Evolutionary conservation across 2,329 filamentous ascomycete genomes (phyloP), one percentile per base, ranked within the genome.

Genomic region (Chaetomiaceae sp.): DNA sequence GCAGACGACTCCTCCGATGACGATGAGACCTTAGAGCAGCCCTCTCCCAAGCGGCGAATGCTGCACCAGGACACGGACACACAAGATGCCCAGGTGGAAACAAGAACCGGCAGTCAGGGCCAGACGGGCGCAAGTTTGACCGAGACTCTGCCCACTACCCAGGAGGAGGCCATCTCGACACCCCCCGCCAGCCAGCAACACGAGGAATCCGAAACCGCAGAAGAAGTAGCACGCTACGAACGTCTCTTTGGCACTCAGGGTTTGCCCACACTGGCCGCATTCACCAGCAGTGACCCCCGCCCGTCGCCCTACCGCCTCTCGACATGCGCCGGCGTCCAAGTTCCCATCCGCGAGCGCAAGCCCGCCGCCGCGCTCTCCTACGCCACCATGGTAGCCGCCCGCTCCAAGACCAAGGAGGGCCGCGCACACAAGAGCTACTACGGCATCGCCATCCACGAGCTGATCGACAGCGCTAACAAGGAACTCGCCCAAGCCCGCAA

Each of bases 391-490:
- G 79, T 87, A 3, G 85, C 85, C 19, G 77, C 81, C 10, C 75
- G 86, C 44, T 88, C 86, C 5, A 79, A 71, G 49, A 82, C 78
- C 0, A 82, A 81, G 55, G 79, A 85, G 50, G 85, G 86, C 2
- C 76, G 82, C 52, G 87, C 87, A 2, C 81, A 81, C 61, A 81
- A 81, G 60, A 85, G 84, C 60, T 97, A 91, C 69, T 99, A 96
- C 65, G 93, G 93, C 9, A 86, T 99, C 57, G 86, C 96, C 41
- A 93, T 99, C 30, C 90, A 96, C 66, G 76, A 82, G 49, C 72
- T 99, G 34, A 78, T 97, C 51, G 84, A 87, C 50, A 78, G 85
- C 14, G 86, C 86, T 3, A 73, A 80, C 47, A 77, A 78, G 17
- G 82, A 89, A 55, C 69, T 78, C 9, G 70, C 73, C 33, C 67